Conservation (phyloP, 768 basidiomycete species). For the Chlorophyllum brunneum region DNA sequence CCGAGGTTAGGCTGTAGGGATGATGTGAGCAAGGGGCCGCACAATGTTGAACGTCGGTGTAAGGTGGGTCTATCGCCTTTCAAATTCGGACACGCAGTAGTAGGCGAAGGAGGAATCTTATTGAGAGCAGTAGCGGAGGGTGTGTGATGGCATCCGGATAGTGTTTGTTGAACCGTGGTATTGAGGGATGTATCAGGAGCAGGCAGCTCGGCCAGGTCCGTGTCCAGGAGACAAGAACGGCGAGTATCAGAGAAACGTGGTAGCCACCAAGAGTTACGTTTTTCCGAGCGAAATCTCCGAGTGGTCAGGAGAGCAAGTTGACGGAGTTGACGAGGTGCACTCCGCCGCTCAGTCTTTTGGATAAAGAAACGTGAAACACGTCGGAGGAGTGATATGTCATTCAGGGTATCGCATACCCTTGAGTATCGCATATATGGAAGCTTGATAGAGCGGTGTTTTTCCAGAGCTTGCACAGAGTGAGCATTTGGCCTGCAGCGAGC, state of each 20-base stretch:
- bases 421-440: background rate
- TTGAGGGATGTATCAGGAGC: background rate
- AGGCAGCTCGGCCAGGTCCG: background rate
- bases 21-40: background rate
- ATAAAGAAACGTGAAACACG: background rate
- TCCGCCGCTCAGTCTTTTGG: background rate
- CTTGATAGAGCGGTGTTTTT: background rate
- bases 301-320: background rate
- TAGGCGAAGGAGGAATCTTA: too few species aligned
- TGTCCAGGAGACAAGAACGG: background rate
- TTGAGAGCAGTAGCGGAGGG: background rate
- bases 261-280: background rate
- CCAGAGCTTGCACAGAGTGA: background rate
- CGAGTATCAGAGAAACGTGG: background rate
- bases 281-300: background rate
- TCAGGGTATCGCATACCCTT: background rate
- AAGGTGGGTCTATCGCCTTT: background rate
- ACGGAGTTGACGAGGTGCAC: background rate
- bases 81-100: background rate
- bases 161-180: background rate
- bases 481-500: background rate
- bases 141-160: background rate
- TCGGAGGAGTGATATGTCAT: background rate
- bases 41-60: background rate
- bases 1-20: background rate